Percentiles rank a stretch among this genome's conserved stretches.
phyloP scores from a whole-genome alignment of 2,329 filamentous ascomycete species.

The Cytospora piceae region DNA sequence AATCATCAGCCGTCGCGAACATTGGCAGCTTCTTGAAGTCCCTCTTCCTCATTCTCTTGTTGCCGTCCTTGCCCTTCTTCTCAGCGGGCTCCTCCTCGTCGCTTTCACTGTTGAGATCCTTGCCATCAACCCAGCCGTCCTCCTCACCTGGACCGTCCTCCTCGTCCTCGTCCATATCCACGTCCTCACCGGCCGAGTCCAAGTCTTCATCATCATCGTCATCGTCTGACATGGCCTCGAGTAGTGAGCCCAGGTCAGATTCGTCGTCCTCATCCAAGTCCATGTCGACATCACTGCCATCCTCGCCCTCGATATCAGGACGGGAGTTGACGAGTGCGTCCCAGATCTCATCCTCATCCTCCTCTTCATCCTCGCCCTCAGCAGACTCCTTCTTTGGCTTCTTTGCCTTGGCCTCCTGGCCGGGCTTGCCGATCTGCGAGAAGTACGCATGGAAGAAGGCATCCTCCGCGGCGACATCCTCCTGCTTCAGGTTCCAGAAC shows the following conservation, averaged over 20 bases:
- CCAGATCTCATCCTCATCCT: constrained; percentile 83
- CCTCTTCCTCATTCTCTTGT: constrained; percentile 69
- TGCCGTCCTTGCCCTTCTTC: constrained; percentile 37
- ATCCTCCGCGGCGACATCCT: constrained; percentile 87
- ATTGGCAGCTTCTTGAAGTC: constrained; percentile 87
- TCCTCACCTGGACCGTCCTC: constrained; percentile 47
- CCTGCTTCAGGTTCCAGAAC: constrained; percentile 91
- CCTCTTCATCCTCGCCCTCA: constrained; percentile 56
- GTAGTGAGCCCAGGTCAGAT: constrained; percentile 42
- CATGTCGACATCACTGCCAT: constrained; percentile 52
- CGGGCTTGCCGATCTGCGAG: constrained; percentile 68
- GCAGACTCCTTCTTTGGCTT: constrained; percentile 46
- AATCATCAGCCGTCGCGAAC: constrained; percentile 93
- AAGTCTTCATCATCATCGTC: constrained; percentile 51
- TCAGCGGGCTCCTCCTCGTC: constrained; percentile 44
- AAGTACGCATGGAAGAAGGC: constrained; percentile 99
- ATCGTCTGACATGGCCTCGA: constrained; percentile 40
- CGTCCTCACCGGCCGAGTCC: constrained; percentile 44
- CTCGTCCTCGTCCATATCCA: constrained; percentile 44
- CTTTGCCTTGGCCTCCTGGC: constrained; percentile 52
- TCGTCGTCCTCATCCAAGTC: constrained; percentile 52
- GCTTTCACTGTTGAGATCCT: constrained; percentile 53
- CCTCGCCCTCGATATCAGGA: constrained; percentile 74
- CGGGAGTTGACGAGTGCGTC: constrained; percentile 82
- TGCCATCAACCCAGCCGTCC: constrained; percentile 57